phyloP scores from a whole-genome alignment of 352 stramenopile genomes.

The Aphanomyces euteiches region DNA sequence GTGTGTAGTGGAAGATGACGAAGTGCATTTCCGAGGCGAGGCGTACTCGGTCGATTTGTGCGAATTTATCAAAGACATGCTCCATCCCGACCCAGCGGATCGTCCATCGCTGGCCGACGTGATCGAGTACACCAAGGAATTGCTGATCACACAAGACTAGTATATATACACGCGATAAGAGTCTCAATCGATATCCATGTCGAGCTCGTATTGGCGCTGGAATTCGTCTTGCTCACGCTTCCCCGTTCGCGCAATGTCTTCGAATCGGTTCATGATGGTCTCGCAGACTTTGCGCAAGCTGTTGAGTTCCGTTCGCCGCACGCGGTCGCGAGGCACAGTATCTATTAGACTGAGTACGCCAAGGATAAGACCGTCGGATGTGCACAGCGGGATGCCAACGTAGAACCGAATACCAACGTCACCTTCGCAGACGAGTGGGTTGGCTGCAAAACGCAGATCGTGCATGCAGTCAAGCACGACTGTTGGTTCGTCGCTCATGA shows the following conservation, averaged over 20 bases:
- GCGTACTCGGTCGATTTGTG: constrained; percentile 77
- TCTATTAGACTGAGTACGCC: constrained; percentile 69
- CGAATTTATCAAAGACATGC: constrained; percentile 85
- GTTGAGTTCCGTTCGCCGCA: constrained; percentile 61
- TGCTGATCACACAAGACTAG: constrained; percentile 46
- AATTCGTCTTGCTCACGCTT: not conserved
- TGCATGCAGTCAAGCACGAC: constrained; percentile 68
- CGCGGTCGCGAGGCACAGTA: constrained; percentile 53
- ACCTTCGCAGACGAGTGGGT: constrained; percentile 56
- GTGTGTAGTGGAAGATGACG: constrained; percentile 55
- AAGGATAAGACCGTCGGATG: constrained; percentile 66
- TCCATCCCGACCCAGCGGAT: constrained; percentile 77
- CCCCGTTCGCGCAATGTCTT: not conserved
- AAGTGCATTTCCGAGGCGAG: constrained; percentile 57
- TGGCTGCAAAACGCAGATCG: constrained; percentile 75
- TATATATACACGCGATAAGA: too few relatives aligned
- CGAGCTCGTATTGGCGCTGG: constrained; percentile 15
- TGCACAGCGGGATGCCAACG: constrained; percentile 63
- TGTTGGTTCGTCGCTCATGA: constrained; percentile 70
- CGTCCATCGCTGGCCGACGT: constrained; percentile 71
- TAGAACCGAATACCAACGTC: constrained; percentile 73
- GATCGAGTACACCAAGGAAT: constrained; percentile 75
- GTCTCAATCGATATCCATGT: constrained; percentile 25
- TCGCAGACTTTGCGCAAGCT: constrained; percentile 64
- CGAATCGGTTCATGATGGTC: constrained; percentile 48